Percentiles rank a stretch among this genome's conserved stretches.
Evolutionary conservation across 108 stramenopile genomes (phyloP).

Genomic region (Skeletonema costatum): DNA sequence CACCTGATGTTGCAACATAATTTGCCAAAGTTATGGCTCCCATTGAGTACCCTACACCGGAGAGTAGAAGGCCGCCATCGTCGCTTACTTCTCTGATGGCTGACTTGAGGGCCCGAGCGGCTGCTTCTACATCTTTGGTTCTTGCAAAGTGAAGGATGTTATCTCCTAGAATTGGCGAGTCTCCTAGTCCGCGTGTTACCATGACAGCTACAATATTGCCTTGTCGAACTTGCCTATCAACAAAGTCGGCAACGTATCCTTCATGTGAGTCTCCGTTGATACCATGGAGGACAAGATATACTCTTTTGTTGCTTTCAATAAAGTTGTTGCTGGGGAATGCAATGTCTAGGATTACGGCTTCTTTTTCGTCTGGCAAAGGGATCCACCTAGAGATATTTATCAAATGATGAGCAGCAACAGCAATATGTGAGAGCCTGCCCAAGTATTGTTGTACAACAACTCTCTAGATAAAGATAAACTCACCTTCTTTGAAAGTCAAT

Average conservation of each 20-base stretch:
- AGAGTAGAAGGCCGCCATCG: conserved; percentile 21
- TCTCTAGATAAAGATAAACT: not conserved
- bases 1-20: conserved; percentile 76
- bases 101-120: conserved; percentile 61
- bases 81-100: conserved; percentile 27
- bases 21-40: conserved; percentile 85
- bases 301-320: conserved; percentile 57
- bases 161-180: conserved; percentile 65
- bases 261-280: conserved; percentile 85
- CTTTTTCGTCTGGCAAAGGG: conserved; percentile 47
- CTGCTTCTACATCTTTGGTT: conserved; percentile 66
- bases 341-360: conserved; percentile 81
- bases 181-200: conserved; percentile 84
- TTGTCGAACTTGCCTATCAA: conserved; percentile 50
- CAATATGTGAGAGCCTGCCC: not conserved
- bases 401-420: not conserved
- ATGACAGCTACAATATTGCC: conserved; percentile 71
- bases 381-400: conserved; percentile 48
- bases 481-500: conserved; percentile 48
- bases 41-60: conserved; percentile 80
- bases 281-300: conserved; percentile 90
- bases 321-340: conserved; percentile 59
- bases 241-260: conserved; percentile 83
- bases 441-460: not conserved
- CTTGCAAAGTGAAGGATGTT: conserved; percentile 88